Evolutionary conservation across 2,329 filamentous ascomycete species (phyloP), one percentile per base, ranked within the genome.

Genomic region (Pestalotiopsis sp.): DNA sequence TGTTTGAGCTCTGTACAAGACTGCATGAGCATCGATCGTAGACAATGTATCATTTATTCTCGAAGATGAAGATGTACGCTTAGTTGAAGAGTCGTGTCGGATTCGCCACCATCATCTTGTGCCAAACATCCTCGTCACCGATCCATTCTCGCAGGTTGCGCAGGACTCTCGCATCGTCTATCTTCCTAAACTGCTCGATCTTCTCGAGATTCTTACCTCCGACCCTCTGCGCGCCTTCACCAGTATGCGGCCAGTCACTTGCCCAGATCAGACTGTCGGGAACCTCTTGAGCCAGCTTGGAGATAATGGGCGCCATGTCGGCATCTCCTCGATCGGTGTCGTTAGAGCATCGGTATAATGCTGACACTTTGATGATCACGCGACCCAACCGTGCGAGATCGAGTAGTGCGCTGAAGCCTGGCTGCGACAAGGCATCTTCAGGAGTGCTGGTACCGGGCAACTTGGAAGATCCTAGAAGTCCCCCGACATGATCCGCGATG

Each of bases 181-280:
- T 52, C 17, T 52, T 52, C 17, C 45, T 52, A 11, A 52, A 52
- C 6, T 23, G 1, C 2, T 52, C 45, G 2, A 52, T 52, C 45
- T 52, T 52, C 6, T 52, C n/a, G 7, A 23, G 17, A 23, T 52
- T 52, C n/a, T 23, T 52, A 11, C 45, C 45, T 12, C 45, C 45
- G 1, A 23, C 4, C 11, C 45, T 23, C 4, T 52, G 14, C 1
- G 38, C 27, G 6, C 60, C 67, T 4, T 70, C 65, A 11, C 70
- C 67, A 9, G 67, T 70, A 17, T 71, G 69, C 11, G 62, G 67
- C 62, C 65, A 69, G 36, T 70, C 69, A 31, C 70, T 70, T 3
- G 58, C 65, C 58, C 60, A 69, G 31, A 70, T 25, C 12, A 70
- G 25, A 9, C 52, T 61, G 58, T 65, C 64, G 2, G 58, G 65